phyloP scores from a whole-genome alignment of 2,329 filamentous ascomycete species.

The Thermomyces lanuginosus region DNA sequence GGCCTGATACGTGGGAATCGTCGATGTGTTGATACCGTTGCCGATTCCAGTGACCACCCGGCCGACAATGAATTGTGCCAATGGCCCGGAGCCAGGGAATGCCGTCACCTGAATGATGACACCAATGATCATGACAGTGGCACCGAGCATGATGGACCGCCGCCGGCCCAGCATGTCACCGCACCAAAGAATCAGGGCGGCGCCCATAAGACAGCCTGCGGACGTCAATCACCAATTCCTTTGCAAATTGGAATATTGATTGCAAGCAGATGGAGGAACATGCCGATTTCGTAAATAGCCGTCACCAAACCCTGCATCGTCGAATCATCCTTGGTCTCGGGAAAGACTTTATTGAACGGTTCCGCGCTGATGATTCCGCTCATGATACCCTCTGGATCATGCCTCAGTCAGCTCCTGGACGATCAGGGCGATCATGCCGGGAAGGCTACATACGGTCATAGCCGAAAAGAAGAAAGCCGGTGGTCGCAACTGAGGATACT shows the following conservation, averaged over 20 bases:
- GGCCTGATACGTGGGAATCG: conserved; percentile 37
- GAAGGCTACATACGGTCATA: conserved; percentile 31
- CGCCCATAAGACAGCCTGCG: conserved; percentile 20
- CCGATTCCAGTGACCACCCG: conserved; percentile 38
- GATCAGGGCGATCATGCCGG: conserved; percentile 19
- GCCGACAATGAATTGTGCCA: conserved; percentile 38
- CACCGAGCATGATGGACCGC: conserved; percentile 40
- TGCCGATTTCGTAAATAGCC: conserved; percentile 34
- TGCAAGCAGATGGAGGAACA: background rate
- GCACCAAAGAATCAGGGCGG: conserved; percentile 20
- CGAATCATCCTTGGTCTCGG: conserved; percentile 24
- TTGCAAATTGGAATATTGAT: background rate
- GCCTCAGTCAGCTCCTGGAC: conserved; percentile 8
- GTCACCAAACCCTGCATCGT: conserved; percentile 34
- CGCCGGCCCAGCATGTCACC: conserved; percentile 23
- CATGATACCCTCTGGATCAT: conserved; percentile 28
- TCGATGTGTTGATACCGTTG: conserved; percentile 41
- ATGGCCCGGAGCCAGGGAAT: conserved; percentile 17
- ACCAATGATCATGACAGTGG: conserved; percentile 33
- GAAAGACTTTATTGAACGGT: conserved; percentile 35
- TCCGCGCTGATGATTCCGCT: conserved; percentile 37
- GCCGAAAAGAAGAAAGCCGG: conserved; percentile 40
- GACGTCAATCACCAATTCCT: background rate
- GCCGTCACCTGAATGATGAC: conserved; percentile 24
- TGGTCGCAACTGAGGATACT: conserved; percentile 28